Evolutionary conservation across 352 stramenopile genomes (phyloP).

Genomic region (Phytophthora citricola): DNA sequence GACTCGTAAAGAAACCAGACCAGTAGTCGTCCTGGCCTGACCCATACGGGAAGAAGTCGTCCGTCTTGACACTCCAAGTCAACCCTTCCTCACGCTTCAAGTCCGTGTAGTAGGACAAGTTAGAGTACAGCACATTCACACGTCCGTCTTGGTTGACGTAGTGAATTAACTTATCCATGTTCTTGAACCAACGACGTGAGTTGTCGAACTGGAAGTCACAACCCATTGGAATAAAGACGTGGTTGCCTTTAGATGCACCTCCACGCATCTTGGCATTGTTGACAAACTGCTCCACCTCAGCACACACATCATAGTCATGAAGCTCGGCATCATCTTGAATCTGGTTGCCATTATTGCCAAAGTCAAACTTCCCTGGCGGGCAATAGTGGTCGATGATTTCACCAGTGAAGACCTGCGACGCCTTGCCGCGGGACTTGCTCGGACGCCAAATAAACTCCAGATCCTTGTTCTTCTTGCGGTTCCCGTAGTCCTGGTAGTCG

Average conservation of each 20-base stretch:
- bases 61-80: conserved; percentile 90
- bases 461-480: conserved; percentile 86
- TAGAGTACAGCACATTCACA: conserved; percentile 97
- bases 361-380: conserved; percentile 79
- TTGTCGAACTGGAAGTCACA: conserved; percentile 96
- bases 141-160: conserved; percentile 92
- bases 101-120: conserved; percentile 95
- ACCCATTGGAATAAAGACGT: conserved; percentile 93
- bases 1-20: conserved; percentile 97
- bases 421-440: conserved; percentile 85
- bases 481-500: conserved; percentile 96
- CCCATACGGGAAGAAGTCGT: conserved; percentile 98
- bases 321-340: conserved; percentile 90
- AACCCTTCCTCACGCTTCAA: conserved; percentile 89
- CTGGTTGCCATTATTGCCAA: conserved; percentile 64
- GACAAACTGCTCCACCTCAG: conserved; percentile 89
- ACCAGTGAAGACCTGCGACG: conserved; percentile 87
- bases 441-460: conserved; percentile 97
- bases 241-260: conserved; percentile 74
- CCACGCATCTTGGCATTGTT: conserved; percentile 73
- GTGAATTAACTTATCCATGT: conserved; percentile 97
- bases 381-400: conserved; percentile 89
- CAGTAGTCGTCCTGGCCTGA: conserved; percentile 95
- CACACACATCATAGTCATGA: conserved; percentile 90
- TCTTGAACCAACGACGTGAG: conserved; percentile 91